Base-by-base conservation (phyloP, 306 rosid genomes). In the Castanea sativa region DNA sequence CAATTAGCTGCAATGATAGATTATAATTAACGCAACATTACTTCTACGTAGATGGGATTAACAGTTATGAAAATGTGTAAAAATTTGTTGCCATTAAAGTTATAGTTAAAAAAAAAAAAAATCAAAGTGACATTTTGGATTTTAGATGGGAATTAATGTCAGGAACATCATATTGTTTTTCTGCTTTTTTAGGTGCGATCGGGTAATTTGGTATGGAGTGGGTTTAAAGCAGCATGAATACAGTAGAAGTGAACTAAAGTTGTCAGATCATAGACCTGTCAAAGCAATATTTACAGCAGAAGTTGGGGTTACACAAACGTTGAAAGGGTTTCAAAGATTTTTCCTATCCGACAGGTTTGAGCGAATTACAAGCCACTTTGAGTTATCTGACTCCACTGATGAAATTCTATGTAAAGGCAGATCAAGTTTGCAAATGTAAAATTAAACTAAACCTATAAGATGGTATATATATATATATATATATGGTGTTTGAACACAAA, bases 201-300 rank as follows among this genome's bases (percentile, higher is more conserved):
- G 98, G 78, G 88, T 94, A 79, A 92, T 94, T 77, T 94, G 98
- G 98, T 11, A 58, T 0, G 92, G 97, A 4, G 76, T 86, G 38
- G 92, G 93, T 3, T 27, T 94, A 72, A 89, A 89, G 82, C 97
- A 94, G 82, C 82, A 80, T 83, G 15, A 68, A 55, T 94, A 94
- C 86, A 55, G 49, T 6, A 86, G 98, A 79, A 90, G 89, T 59
- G 97, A 89, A 80, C 85, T 89, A 76, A 91, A 83, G 59, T 67
- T 94, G 57, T 94, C 98, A 0, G 98, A 94, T 67, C 98, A 94
- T 78, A 88, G 96, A 56, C 98, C 98, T 1, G 97, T 94, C 12
- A 94, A 83, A 73, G 92, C 97, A 55, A 75, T 89, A 10, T 91
- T 94, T 71, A 83, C 79, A 0, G 93, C 89, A 61, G 86, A 86